These are phyloP conservation scores for Yarrowia alimentaria DNA, from an alignment of 805 yeast species.

Conservation along the genomic window DNA sequence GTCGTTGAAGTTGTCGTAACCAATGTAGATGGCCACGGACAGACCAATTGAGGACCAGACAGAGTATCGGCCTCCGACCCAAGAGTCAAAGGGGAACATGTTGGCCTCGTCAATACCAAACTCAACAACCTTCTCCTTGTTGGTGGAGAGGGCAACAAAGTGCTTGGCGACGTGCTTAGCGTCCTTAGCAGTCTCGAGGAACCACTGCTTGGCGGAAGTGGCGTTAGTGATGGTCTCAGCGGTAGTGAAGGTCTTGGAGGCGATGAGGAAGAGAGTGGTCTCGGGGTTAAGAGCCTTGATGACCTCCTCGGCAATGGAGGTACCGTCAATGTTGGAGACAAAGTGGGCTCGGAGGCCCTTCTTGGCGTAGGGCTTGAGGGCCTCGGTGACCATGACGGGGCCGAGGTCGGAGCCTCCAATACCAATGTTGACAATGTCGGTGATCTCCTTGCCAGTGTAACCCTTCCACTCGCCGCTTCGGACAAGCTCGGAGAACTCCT, in stretches of 20 bases:
- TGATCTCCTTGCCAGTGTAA: conserved; percentile 90
- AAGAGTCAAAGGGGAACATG: conserved; percentile 97
- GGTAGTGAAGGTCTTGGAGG: conserved; percentile 98
- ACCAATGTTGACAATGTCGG: conserved; percentile 95
- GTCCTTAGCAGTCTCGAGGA: conserved; percentile 69
- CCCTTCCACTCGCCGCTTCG: conserved; percentile 97
- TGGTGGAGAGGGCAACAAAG: conserved; percentile 95
- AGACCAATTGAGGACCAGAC: conserved; percentile 99
- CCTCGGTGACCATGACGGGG: conserved; percentile 99
- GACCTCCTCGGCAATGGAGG: conserved; percentile 84
- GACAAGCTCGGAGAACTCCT: conserved; percentile 85
- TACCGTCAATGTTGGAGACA: conserved; percentile 98
- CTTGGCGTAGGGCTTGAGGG: conserved; percentile 84
- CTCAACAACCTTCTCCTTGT: conserved; percentile 83
- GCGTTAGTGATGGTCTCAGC: conserved; percentile 98
- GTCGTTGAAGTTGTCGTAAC: conserved; percentile 87
- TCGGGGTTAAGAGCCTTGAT: conserved; percentile 77
- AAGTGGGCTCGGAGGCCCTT: conserved; percentile 74
- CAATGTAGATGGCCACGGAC: conserved; percentile 91
- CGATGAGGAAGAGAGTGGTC: conserved; percentile 80
- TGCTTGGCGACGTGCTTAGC: conserved; percentile 84
- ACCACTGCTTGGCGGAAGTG: conserved; percentile 92
- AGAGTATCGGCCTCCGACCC: conserved; percentile 99
- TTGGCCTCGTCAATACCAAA: conserved; percentile 97
- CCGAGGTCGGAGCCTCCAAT: conserved; percentile 99